phyloP scores from a whole-genome alignment of 495 filamentous ascomycete species.

The Pseudevernia furfuracea region DNA sequence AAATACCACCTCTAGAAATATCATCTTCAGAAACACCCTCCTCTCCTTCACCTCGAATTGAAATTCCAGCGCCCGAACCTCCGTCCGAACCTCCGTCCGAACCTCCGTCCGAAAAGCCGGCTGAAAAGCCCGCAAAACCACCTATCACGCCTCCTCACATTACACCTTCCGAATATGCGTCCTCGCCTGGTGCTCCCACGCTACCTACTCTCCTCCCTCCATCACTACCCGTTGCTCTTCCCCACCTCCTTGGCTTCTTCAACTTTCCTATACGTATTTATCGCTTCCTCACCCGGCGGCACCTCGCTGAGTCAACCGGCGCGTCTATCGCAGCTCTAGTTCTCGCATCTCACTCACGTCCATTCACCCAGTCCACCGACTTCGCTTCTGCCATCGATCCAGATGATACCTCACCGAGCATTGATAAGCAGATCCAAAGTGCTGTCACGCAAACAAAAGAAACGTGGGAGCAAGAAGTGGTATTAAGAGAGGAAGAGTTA shows the following conservation, averaged over 20 bases:
- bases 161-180: conserved; percentile 57
- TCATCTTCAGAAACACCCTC: conserved; percentile 2
- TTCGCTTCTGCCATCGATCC: conserved; percentile 28
- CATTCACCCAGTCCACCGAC: conserved; percentile 28
- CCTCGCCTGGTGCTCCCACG: conserved; percentile 49
- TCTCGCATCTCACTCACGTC: conserved; percentile 52
- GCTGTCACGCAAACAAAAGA: conserved; percentile 21
- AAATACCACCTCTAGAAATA: conserved; percentile 1
- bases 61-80: conserved; percentile 5
- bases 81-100: conserved; percentile 29
- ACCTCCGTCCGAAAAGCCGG: conserved; percentile 41
- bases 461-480: conserved; percentile 58
- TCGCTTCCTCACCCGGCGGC: conserved; percentile 80
- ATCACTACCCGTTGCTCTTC: conserved; percentile 65
- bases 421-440: conserved; percentile 31
- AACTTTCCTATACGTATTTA: conserved; percentile 81
- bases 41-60: not conserved
- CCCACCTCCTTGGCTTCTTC: conserved; percentile 87
- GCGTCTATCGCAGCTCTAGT: conserved; percentile 82
- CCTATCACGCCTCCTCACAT: conserved; percentile 54
- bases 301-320: conserved; percentile 78
- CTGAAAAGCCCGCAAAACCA: conserved; percentile 46
- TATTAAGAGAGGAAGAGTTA: conserved; percentile 67
- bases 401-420: conserved; percentile 20
- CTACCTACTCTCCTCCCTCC: conserved; percentile 58